Conservation (phyloP, 192 early-diverging fungal genomes). For the Linnemannia schmuckeri region DNA sequence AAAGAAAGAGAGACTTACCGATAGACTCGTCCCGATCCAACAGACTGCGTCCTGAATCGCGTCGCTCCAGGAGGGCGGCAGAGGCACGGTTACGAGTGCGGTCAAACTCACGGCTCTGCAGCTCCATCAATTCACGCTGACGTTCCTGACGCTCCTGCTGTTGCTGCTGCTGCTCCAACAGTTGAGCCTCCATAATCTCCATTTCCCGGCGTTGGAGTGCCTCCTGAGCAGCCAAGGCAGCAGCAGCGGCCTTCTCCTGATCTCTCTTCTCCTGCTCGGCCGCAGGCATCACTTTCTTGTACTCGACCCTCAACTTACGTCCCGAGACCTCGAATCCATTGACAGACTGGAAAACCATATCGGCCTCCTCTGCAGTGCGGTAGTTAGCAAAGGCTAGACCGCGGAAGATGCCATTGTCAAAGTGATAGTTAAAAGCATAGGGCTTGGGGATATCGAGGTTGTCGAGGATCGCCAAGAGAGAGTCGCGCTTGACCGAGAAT, state of each 20-base stretch:
- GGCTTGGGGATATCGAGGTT: conserved; percentile 78
- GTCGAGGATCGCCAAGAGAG: conserved; percentile 75
- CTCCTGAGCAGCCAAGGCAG: conserved; percentile 44
- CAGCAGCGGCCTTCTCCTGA: conserved; percentile 60
- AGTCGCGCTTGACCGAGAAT: conserved; percentile 84
- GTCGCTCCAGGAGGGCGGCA: conserved; percentile 38
- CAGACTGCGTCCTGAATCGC: conserved; percentile 48
- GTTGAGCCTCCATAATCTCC: conserved; percentile 47
- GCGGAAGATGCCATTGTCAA: conserved; percentile 84
- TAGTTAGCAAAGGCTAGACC: conserved; percentile 88
- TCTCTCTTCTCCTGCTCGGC: conserved; percentile 70
- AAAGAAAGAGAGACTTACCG: conserved; percentile 10
- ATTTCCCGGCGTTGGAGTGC: conserved; percentile 61
- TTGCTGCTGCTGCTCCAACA: conserved; percentile 41
- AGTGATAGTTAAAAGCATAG: conserved; percentile 89
- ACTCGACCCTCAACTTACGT: conserved; percentile 83
- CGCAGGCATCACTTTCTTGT: conserved; percentile 80
- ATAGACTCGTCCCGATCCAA: conserved; percentile 43
- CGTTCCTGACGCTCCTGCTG: conserved; percentile 43
- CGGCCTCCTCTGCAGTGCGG: conserved; percentile 81
- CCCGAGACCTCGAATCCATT: conserved; percentile 81
- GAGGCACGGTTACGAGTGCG: conserved; percentile 43
- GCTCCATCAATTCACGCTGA: conserved; percentile 43
- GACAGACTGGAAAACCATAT: conserved; percentile 73
- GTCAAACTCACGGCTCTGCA: conserved; percentile 47